phyloP scores from a whole-genome alignment of 805 yeast genomes.

The Hyphopichia homilentoma region DNA sequence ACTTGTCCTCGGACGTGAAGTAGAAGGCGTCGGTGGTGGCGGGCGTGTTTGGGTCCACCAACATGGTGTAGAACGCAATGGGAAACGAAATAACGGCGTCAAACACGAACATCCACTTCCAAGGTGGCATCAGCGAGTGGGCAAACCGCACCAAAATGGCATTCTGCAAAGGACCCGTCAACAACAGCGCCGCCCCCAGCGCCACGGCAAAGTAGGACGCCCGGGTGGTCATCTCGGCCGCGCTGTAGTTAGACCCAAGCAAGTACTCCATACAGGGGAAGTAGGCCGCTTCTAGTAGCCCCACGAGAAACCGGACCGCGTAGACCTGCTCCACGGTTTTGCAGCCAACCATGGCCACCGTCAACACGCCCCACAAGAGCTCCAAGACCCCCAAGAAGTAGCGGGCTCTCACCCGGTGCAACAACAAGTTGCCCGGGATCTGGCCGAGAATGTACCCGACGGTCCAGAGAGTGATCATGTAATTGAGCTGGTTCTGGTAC shows the following conservation, averaged over 20 bases:
- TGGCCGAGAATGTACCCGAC: constrained; percentile 46
- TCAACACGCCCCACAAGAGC: constrained; percentile 41
- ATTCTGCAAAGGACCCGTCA: constrained; percentile 34
- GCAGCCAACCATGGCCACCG: constrained; percentile 32
- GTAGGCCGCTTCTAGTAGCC: constrained; percentile 21
- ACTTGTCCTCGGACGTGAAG: constrained; percentile 38
- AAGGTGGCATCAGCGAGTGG: constrained; percentile 21
- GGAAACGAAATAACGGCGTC: constrained; percentile 38
- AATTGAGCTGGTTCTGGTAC: constrained; percentile 37
- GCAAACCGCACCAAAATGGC: constrained; percentile 13
- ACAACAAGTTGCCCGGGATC: constrained; percentile 39
- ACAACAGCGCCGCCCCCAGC: constrained; percentile 30
- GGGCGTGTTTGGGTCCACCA: constrained; percentile 46
- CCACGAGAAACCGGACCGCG: constrained; percentile 19
- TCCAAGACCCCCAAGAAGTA: constrained; percentile 43
- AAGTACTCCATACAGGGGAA: constrained; percentile 23
- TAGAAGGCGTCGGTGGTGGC: constrained; percentile 41
- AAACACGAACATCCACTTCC: constrained; percentile 45
- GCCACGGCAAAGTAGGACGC: constrained; percentile 32
- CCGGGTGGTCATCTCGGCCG: constrained; percentile 32
- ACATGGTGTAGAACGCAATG: constrained; percentile 40
- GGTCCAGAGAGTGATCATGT: constrained; percentile 36
- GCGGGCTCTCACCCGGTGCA: constrained; percentile 41
- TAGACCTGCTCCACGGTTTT: constrained; percentile 21
- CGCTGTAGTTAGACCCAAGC: constrained; percentile 31